Evolutionary conservation across 768 basidiomycete genomes (phyloP).

Genomic region (Imleria badia): DNA sequence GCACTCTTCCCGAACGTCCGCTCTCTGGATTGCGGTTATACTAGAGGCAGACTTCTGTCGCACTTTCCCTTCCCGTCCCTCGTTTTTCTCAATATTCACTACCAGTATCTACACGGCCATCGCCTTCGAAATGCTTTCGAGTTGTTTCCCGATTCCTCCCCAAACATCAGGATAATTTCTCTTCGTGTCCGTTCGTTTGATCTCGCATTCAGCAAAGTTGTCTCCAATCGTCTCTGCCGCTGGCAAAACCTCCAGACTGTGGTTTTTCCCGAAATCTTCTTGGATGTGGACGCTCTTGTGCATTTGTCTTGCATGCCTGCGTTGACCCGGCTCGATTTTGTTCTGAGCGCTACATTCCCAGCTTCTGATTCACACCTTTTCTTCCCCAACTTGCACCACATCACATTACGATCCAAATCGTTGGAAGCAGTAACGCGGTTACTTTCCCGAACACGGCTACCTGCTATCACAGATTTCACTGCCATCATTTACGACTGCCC

Average conservation of each 20-base stretch:
- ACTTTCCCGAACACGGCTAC: neutral
- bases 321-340: neutral
- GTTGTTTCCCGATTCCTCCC: neutral
- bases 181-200: too few species aligned
- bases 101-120: too few species aligned
- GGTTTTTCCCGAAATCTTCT: neutral
- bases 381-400: neutral
- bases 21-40: neutral
- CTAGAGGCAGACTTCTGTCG: too few species aligned
- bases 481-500: neutral
- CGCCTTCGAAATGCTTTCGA: too few species aligned
- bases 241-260: neutral
- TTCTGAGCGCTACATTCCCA: too few species aligned
- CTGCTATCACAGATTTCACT: neutral
- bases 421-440: neutral
- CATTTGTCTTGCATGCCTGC: slow-evolving; percentile 1
- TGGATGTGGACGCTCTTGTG: neutral
- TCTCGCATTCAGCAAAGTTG: too few species aligned
- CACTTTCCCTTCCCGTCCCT: neutral
- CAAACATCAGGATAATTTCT: neutral
- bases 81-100: neutral
- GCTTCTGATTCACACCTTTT: neutral
- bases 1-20: neutral
- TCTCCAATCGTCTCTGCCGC: neutral
- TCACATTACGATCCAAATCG: neutral